Conservation (phyloP, 2,329 filamentous ascomycete species). For the Aureobasidium sp. region DNA sequence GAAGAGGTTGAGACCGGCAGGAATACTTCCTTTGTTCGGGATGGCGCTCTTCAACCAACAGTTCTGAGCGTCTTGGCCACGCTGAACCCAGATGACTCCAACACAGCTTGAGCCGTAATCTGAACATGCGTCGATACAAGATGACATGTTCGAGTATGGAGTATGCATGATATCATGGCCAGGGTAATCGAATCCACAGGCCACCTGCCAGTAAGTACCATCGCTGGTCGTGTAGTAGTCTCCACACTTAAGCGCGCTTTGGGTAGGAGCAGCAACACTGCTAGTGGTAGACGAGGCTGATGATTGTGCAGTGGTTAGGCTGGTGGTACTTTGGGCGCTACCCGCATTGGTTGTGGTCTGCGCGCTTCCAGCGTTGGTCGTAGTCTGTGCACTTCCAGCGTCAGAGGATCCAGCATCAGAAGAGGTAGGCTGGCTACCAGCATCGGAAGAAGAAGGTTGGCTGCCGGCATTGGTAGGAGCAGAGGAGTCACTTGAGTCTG, state of each 20-base stretch:
- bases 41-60: slow-evolving; percentile 4
- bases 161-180: background rate
- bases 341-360: background rate
- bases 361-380: background rate
- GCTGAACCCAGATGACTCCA: slow-evolving; percentile 8
- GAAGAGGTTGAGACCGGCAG: slow-evolving; percentile 1
- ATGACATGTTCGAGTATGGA: background rate
- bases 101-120: background rate
- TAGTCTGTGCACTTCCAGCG: background rate
- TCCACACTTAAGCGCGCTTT: slow-evolving; percentile 5
- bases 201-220: background rate
- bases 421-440: background rate
- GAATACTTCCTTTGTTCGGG: background rate
- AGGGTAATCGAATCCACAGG: background rate
- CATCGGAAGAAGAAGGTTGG: background rate
- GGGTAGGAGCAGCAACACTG: background rate
- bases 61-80: slow-evolving; percentile 6
- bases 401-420: background rate
- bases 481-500: background rate
- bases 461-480: background rate
- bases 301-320: background rate
- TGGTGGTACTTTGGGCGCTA: background rate
- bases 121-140: slow-evolving; percentile 7
- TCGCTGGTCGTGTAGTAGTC: slow-evolving; percentile 1
- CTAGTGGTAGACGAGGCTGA: background rate